Evolutionary conservation across 371 early-diverging fungal species (phyloP).

Genomic region (Mortierella sp.): DNA sequence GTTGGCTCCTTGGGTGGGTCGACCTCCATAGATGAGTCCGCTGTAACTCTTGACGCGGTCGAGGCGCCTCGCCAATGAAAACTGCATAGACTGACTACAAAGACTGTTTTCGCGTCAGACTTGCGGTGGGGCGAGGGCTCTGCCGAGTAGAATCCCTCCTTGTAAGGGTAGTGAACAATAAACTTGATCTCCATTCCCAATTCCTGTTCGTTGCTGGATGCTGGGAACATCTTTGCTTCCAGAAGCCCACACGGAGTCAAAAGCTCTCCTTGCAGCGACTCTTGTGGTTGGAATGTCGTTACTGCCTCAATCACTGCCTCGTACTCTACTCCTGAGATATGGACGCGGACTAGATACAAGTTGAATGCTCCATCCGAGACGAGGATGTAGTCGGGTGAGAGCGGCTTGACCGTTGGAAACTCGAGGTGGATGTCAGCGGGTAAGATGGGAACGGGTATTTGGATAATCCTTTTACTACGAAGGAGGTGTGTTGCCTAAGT

Average conservation of each 20-base stretch:
- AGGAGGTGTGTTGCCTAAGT: slow-evolving; percentile 32
- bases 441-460: slow-evolving; percentile 27
- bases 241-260: slow-evolving; percentile 41
- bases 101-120: slow-evolving; percentile 49
- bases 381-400: slow-evolving; percentile 53
- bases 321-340: slow-evolving; percentile 20
- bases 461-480: slow-evolving; percentile 43
- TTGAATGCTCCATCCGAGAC: slow-evolving; percentile 54
- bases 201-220: slow-evolving; percentile 14
- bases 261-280: neutral
- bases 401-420: slow-evolving; percentile 51
- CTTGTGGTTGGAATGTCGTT: slow-evolving; percentile 24
- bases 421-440: slow-evolving; percentile 36
- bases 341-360: slow-evolving; percentile 43
- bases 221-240: slow-evolving; percentile 56
- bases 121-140: slow-evolving; percentile 49
- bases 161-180: slow-evolving; percentile 37
- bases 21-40: slow-evolving; percentile 15
- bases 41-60: neutral
- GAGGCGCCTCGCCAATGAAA: slow-evolving; percentile 20
- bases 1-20: slow-evolving; percentile 2
- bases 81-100: slow-evolving; percentile 50
- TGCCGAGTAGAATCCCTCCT: slow-evolving; percentile 39
- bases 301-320: slow-evolving; percentile 40
- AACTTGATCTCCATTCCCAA: slow-evolving; percentile 44